These are phyloP conservation scores for Barnettozyma sp. DNA, from an alignment of 805 yeast species.

Conservation along the genomic window DNA sequence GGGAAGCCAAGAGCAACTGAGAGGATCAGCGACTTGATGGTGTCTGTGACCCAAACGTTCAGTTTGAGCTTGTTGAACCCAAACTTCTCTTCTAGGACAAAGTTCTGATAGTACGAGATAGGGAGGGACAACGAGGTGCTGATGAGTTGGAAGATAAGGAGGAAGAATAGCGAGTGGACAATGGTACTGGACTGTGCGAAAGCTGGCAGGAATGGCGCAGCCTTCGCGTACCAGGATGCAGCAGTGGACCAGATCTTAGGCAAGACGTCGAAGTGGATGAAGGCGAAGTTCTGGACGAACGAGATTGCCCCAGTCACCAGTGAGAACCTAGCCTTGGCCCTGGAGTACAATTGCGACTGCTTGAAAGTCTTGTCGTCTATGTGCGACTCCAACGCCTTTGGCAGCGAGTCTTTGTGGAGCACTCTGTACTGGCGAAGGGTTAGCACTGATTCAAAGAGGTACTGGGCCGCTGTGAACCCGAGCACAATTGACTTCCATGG, in stretches of 20 bases:
- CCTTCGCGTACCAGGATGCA: constrained; percentile 29
- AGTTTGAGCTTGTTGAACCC: constrained; percentile 89
- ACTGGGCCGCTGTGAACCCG: constrained; percentile 71
- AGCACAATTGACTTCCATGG: constrained; percentile 76
- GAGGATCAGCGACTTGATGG: constrained; percentile 52
- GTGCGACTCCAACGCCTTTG: constrained; percentile 59
- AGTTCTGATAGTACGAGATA: constrained; percentile 63
- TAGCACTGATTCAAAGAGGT: constrained; percentile 65
- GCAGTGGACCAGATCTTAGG: constrained; percentile 57
- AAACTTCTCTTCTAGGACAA: constrained; percentile 84
- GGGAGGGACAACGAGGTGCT: constrained; percentile 59
- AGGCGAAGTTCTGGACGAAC: constrained; percentile 48
- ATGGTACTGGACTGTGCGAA: constrained; percentile 46
- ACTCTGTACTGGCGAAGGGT: constrained; percentile 72
- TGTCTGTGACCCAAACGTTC: constrained; percentile 66
- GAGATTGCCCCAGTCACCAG: constrained; percentile 46
- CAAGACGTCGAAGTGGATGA: constrained; percentile 53
- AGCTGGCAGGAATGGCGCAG: constrained; percentile 25
- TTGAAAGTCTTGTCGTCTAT: constrained; percentile 67
- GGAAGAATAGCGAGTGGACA: constrained; percentile 65
- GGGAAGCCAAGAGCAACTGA: constrained; percentile 62
- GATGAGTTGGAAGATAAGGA: constrained; percentile 42
- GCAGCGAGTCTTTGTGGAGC: constrained; percentile 50
- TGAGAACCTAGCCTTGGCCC: constrained; percentile 69
- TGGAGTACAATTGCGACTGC: constrained; percentile 71